phyloP scores from a whole-genome alignment of 768 basidiomycete genomes.

The Naematelia encephala region DNA sequence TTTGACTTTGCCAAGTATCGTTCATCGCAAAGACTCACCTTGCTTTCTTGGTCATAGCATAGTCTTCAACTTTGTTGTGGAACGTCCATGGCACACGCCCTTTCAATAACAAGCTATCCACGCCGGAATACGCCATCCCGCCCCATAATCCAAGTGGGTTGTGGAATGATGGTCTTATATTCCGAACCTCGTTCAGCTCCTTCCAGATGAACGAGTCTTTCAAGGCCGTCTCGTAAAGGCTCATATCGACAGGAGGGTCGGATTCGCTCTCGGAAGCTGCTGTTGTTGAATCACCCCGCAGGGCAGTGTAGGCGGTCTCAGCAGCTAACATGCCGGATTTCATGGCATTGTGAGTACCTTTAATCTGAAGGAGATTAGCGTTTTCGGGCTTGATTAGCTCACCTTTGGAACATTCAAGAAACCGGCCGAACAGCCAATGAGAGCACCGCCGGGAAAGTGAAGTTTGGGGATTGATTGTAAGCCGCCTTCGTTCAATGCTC shows the following conservation, averaged over 20 bases:
- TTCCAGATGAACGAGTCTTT: slow-evolving; percentile 76
- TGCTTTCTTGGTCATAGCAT: slow-evolving; percentile 70
- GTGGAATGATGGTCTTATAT: slow-evolving; percentile 82
- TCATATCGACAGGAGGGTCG: slow-evolving; percentile 61
- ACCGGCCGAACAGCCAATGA: slow-evolving; percentile 92
- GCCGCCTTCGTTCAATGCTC: slow-evolving; percentile 88
- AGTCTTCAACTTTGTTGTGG: slow-evolving; percentile 60
- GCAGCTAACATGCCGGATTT: slow-evolving; percentile 97
- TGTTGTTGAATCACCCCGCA: slow-evolving; percentile 51
- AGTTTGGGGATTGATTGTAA: slow-evolving; percentile 81
- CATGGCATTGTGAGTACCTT: slow-evolving; percentile 98
- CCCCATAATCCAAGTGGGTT: slow-evolving; percentile 75
- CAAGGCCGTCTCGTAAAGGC: slow-evolving; percentile 66
- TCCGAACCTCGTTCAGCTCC: slow-evolving; percentile 85
- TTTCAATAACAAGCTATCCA: slow-evolving; percentile 78
- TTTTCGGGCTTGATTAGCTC: slow-evolving; percentile 1
- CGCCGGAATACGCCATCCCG: slow-evolving; percentile 80
- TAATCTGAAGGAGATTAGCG: slow-evolving; percentile 59
- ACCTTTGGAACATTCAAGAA: slow-evolving; percentile 89
- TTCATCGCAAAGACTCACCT: slow-evolving; percentile 38
- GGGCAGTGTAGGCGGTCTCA: slow-evolving; percentile 71
- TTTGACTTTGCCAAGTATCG: background rate
- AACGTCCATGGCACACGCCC: slow-evolving; percentile 93
- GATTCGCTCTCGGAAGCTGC: slow-evolving; percentile 27
- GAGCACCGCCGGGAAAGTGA: slow-evolving; percentile 89